Percentiles rank a stretch among this genome's conserved stretches.
These are phyloP conservation scores for Citeromyces matritensis DNA, from an alignment of 805 yeast species.

Conservation along the genomic window DNA sequence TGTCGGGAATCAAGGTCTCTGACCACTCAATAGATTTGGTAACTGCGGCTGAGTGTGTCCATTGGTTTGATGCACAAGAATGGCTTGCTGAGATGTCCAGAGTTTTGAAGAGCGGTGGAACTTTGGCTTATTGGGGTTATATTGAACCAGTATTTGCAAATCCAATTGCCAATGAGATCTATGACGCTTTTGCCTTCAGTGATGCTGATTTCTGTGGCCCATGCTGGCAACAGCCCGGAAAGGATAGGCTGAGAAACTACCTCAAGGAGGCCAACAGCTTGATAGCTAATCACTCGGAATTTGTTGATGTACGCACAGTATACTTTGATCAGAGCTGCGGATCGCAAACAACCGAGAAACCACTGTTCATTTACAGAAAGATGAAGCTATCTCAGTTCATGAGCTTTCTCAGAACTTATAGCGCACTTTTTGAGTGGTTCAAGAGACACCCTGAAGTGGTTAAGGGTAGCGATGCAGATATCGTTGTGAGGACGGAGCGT, in stretches of 20 bases:
- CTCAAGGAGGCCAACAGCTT: slow-evolving; percentile 16
- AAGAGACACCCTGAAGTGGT: slow-evolving; percentile 4
- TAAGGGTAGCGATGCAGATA: slow-evolving; percentile 7
- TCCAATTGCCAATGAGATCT: slow-evolving; percentile 36
- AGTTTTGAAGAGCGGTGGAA: slow-evolving; percentile 31
- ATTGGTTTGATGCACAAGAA: slow-evolving; percentile 52
- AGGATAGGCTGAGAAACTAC: slow-evolving; percentile 16
- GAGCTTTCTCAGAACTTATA: slow-evolving; percentile 9
- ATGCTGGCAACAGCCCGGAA: slow-evolving; percentile 32
- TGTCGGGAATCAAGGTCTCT: too few relatives aligned
- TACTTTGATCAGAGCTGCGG: too few relatives aligned
- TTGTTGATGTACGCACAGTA: too few relatives aligned
- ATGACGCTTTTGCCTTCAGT: slow-evolving; percentile 32
- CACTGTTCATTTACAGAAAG: slow-evolving; percentile 4
- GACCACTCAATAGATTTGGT: too few relatives aligned
- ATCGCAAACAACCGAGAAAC: too few relatives aligned
- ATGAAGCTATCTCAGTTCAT: slow-evolving; percentile 8
- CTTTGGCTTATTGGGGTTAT: slow-evolving; percentile 67
- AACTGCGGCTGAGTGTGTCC: slow-evolving; percentile 67
- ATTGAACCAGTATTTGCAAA: slow-evolving; percentile 38
- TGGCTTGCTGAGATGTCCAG: slow-evolving; percentile 35
- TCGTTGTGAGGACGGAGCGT: slow-evolving; percentile 7
- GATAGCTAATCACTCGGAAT: background rate
- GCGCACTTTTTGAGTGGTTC: slow-evolving; percentile 12
- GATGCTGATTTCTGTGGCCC: slow-evolving; percentile 33